Base-by-base conservation (phyloP, 2,329 filamentous ascomycete species). In the Diaporthe citriasiana region DNA sequence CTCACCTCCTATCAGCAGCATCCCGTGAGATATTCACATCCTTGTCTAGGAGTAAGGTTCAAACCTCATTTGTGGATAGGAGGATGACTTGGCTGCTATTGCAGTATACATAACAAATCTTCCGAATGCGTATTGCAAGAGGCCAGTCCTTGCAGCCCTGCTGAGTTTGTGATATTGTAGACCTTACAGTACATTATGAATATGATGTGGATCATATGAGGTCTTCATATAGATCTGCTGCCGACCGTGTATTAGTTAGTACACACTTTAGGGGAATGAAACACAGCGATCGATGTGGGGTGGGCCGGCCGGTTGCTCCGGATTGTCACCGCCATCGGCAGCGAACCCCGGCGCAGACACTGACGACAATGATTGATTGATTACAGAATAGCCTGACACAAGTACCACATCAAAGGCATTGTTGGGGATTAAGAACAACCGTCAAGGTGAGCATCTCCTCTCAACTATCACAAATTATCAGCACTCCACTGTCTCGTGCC, bases 271-370 rank as follows among this genome's bases (percentile, higher is more conserved):
- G 0, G 8, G 13, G 9, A 13, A 19, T 38, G 63, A 51, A 51
- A 53, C 47, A 22, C 15, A 22, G 1, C n/a, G 22, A 53, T 53
- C 13, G 13, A 53, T 38, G 63, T 68, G 33, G 63, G 47, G 63
- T 38, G n/a, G 15, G 47, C 33, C 63, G 47, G 30, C 63, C 63
- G 19, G 13, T 42, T 27, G 25, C 40, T 63, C 59, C 59, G 40
- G 27, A 63, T 30, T 2, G 59, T 47, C 59, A 53, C 63, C 63
- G 47, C 47, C 63, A 51, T 27, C 47, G 30, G 63, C 63, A 38
- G 22, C 47, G 19, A 22, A 5, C 40, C 63, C 27, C 63, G 47
- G 47, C 63, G 33, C n/a, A 51, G 33, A 30, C 30, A 50, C 60
- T 35, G 60, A 65, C 42, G 9, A 35, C 63, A 38, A 60, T 45